Percentiles rank a stretch among this genome's conserved stretches.
Evolutionary conservation across 768 basidiomycete species (phyloP).

Genomic region (Clitopilus passeckerianus): DNA sequence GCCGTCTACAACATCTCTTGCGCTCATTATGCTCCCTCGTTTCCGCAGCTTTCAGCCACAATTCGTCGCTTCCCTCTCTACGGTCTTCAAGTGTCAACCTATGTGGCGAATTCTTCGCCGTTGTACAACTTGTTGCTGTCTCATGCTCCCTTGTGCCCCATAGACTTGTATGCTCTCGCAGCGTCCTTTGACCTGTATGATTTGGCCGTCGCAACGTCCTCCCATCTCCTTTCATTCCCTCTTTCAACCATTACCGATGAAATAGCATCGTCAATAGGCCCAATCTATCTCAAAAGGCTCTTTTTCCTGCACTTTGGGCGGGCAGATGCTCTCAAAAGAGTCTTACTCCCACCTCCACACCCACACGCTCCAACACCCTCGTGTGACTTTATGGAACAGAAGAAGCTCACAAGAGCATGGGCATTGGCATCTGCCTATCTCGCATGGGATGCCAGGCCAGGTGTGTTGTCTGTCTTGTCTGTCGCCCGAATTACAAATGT

Average conservation of each 20-base stretch:
- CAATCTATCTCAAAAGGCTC: slow-evolving; percentile 73
- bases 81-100: slow-evolving; percentile 48
- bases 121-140: slow-evolving; percentile 59
- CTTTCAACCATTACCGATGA: slow-evolving; percentile 69
- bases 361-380: slow-evolving; percentile 65
- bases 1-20: slow-evolving; percentile 68
- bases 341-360: slow-evolving; percentile 69
- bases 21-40: slow-evolving; percentile 67
- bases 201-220: slow-evolving; percentile 70
- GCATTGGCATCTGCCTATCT: slow-evolving; percentile 79
- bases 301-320: slow-evolving; percentile 85
- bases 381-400: slow-evolving; percentile 75
- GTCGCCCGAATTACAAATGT: not conserved
- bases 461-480: slow-evolving; percentile 31
- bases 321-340: slow-evolving; percentile 74
- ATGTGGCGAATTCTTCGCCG: slow-evolving; percentile 46
- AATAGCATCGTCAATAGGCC: slow-evolving; percentile 63
- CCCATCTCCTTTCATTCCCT: slow-evolving; percentile 68
- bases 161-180: slow-evolving; percentile 71
- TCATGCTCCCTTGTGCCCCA: slow-evolving; percentile 61
- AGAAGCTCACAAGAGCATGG: slow-evolving; percentile 77
- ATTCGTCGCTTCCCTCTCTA: slow-evolving; percentile 55
- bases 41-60: slow-evolving; percentile 51
- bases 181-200: slow-evolving; percentile 63
- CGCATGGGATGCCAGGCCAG: slow-evolving; percentile 80